phyloP scores from a whole-genome alignment of 2,329 filamentous ascomycete species.

The Epichloe brachyelytri region DNA sequence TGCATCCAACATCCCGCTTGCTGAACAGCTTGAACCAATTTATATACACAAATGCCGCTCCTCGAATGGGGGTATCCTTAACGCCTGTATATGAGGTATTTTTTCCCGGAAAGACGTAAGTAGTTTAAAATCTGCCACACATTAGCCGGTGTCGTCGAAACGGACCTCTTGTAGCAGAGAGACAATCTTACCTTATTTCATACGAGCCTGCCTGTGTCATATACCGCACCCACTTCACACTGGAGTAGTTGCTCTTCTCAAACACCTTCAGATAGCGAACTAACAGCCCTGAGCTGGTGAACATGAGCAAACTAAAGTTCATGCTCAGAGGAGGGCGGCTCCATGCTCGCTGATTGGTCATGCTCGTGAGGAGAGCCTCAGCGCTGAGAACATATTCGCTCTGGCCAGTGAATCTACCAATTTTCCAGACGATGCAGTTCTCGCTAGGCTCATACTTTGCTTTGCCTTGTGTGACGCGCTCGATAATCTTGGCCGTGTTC shows the following conservation, averaged over 20 bases:
- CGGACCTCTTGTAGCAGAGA: neutral
- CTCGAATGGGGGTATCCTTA: neutral
- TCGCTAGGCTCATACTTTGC: conserved; percentile 97
- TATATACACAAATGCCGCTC: conserved; percentile 1
- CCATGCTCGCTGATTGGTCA: conserved; percentile 98
- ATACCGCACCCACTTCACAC: conserved; percentile 97
- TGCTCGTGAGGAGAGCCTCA: conserved; percentile 83
- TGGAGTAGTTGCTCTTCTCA: conserved; percentile 98
- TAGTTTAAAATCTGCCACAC: conserved; percentile 20
- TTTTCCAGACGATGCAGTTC: conserved; percentile 99
- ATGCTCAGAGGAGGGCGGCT: conserved; percentile 82
- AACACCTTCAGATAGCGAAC: conserved; percentile 97
- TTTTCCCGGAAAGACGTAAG: neutral
- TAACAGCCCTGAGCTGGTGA: conserved; percentile 83
- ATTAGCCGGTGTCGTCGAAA: conserved; percentile 7
- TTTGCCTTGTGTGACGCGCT: conserved; percentile 88
- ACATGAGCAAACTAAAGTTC: conserved; percentile 93
- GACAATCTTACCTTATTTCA: conserved; percentile 61
- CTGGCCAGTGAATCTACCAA: conserved; percentile 95
- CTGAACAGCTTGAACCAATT: neutral
- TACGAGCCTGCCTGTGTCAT: conserved; percentile 98
- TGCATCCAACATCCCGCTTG: neutral
- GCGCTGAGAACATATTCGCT: conserved; percentile 91
- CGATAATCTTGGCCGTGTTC: conserved; percentile 88
- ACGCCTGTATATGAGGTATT: neutral